A percentile compares a stretch with the other conserved stretches of the same genome.
Conservation (phyloP, 2,329 filamentous ascomycete genomes). For the Fusarium albidum region DNA sequence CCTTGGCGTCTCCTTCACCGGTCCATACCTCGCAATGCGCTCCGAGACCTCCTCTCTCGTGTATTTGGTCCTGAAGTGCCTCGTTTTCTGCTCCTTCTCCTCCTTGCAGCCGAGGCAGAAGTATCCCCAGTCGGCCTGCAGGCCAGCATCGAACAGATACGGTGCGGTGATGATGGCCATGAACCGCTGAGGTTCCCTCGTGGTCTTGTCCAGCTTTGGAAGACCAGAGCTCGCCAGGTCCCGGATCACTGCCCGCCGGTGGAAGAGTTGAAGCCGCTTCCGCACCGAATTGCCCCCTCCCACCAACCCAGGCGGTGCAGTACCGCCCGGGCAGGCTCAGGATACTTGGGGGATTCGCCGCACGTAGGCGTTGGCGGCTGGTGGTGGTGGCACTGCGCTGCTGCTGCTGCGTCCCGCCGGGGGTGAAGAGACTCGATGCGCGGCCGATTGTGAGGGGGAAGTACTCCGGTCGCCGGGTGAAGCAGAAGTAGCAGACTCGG, state of each 20-base stretch:
- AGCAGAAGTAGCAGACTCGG: conserved; percentile 51
- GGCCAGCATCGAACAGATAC: conserved; percentile 8
- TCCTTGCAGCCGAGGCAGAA: conserved; percentile 20
- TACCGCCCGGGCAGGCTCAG: conserved; percentile 21
- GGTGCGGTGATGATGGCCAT: conserved; percentile 29
- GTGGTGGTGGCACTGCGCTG: background rate
- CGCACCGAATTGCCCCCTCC: conserved; percentile 3
- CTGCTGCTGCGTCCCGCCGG: background rate
- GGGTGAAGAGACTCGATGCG: conserved; percentile 6
- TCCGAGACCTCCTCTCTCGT: conserved; percentile 5
- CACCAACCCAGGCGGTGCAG: background rate
- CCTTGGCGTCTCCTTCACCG: conserved; percentile 11
- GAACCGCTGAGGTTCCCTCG: conserved; percentile 17
- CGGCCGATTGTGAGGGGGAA: conserved; percentile 36
- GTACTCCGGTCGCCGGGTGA: conserved; percentile 41
- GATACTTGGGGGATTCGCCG: conserved; percentile 3
- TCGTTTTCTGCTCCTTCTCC: background rate
- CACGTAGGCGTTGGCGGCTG: background rate
- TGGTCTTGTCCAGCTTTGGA: conserved; percentile 6
- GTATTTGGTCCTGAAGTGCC: conserved; percentile 20
- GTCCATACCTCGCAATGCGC: too few species aligned
- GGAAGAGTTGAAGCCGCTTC: conserved; percentile 14
- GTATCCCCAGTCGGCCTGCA: conserved; percentile 18
- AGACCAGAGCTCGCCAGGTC: background rate
- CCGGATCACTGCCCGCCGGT: conserved; percentile 6